Percentiles rank a stretch among this genome's conserved stretches.
Evolutionary conservation across 345 rosid genomes (phyloP).

Genomic region (Viola odorata): DNA sequence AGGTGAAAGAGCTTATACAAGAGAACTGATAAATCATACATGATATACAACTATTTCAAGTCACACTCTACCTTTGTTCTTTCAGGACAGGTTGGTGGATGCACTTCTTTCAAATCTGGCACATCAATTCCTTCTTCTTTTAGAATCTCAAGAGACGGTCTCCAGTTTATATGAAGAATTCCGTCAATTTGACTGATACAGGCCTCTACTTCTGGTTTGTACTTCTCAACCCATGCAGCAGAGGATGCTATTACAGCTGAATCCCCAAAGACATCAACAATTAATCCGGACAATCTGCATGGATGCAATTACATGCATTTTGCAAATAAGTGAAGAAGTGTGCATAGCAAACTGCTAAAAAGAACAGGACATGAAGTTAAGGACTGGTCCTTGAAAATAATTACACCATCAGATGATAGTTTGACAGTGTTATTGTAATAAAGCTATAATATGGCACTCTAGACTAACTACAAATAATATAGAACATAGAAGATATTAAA

Average conservation of each 20-base stretch:
- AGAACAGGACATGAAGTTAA: neutral
- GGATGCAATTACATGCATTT: slow-evolving; percentile 5
- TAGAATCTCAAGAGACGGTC: slow-evolving; percentile 78
- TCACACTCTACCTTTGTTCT: slow-evolving; percentile 54
- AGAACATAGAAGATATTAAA: too few relatives aligned
- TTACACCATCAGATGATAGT: neutral
- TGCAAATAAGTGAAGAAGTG: slow-evolving; percentile 6
- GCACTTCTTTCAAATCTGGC: slow-evolving; percentile 36
- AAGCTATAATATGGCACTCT: neutral
- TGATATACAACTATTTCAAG: slow-evolving; percentile 4
- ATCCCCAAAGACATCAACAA: slow-evolving; percentile 86
- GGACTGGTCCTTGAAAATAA: neutral
- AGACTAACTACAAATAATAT: too few relatives aligned
- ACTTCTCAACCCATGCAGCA: slow-evolving; percentile 95
- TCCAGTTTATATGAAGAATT: slow-evolving; percentile 72
- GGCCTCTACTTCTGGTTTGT: slow-evolving; percentile 54
- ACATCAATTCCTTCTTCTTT: slow-evolving; percentile 82
- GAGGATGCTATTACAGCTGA: slow-evolving; percentile 90
- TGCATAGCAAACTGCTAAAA: neutral
- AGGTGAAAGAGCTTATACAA: neutral
- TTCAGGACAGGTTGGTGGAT: slow-evolving; percentile 42
- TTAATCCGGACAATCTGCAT: slow-evolving; percentile 77
- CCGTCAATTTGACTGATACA: slow-evolving; percentile 48
- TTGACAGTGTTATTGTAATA: neutral
- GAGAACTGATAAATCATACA: neutral